phyloP scores from a whole-genome alignment of 208 protist genomes.

The Trypanosoma caninum region DNA sequence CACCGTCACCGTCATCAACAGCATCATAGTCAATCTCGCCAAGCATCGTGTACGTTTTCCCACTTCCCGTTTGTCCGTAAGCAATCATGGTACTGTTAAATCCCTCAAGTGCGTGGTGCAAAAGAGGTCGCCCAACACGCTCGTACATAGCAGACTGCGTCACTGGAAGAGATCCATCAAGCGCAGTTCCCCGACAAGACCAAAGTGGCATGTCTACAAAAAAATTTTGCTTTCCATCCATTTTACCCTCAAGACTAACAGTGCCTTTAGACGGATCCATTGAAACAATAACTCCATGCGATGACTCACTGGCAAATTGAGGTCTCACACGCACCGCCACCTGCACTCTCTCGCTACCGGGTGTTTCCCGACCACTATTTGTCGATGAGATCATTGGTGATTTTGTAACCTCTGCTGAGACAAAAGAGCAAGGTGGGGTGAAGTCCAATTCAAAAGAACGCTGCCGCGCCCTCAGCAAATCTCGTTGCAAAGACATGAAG shows the following conservation, averaged over 20 bases:
- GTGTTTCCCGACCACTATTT: neutral
- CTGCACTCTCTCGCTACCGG: constrained; percentile 48
- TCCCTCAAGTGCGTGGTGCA: constrained; percentile 88
- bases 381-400: neutral
- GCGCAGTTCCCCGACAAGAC: constrained; percentile 44
- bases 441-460: neutral
- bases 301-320: constrained; percentile 29
- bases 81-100: constrained; percentile 91
- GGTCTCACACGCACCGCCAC: constrained; percentile 80
- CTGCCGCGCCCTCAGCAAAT: constrained; percentile 6
- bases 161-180: constrained; percentile 39
- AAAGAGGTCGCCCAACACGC: constrained; percentile 80
- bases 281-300: constrained; percentile 54
- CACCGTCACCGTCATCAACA: constrained; percentile 1
- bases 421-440: neutral
- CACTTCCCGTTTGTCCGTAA: constrained; percentile 90
- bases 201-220: constrained; percentile 66
- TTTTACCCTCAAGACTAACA: constrained; percentile 33
- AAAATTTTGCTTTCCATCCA: constrained; percentile 33
- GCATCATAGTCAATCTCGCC: constrained; percentile 26
- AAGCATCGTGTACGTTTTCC: constrained; percentile 91
- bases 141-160: constrained; percentile 81
- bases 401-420: neutral
- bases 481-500: constrained; percentile 15
- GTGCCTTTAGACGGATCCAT: constrained; percentile 55